Evolutionary conservation across 2,329 filamentous ascomycete genomes (phyloP), one percentile per base, ranked within the genome.

Genomic region (Pyrenochaeta sp.): DNA sequence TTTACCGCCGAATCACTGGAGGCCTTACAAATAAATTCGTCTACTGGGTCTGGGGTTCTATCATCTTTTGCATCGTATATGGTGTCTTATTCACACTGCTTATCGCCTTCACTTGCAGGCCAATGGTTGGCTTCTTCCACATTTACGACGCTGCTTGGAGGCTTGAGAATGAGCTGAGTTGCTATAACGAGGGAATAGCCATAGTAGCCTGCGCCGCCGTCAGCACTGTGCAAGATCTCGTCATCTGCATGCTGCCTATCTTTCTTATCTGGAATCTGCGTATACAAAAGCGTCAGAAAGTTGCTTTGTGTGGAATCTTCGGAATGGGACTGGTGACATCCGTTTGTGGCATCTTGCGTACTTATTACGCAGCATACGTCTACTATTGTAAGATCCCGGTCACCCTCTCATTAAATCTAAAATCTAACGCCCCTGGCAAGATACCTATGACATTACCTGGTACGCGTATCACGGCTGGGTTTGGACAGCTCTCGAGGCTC

Each of bases 261-360:
- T 72, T 82, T 24, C 75, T 83, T 30, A 78, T 82, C 6, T 74
- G 78, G 70, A 77, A 80, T n/a, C 69, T 83, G 5, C 73, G 78
- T 28, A 76, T 84, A 39, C 73, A 79, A 3, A 66, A 54, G 15
- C 69, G 74, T 19, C 81, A 83, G 62, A 83, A 81, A 66, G 55
- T 81, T 27, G 79, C 76, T 0, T 65, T 82, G 5, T 79, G 81
- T 43, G 78, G 80, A 43, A 76, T 83, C 64, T 76, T 80, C 72
- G 79, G 70, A 5, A 56, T 81, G 7, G 79, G 82, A 1, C 71
- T 82, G 4, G 70, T 83, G 74, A 72, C 73, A 1, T 77, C 73
- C 43, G 61, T 75, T 4, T 75, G 72, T 30, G 73, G 77, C 45
- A 65, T 75, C 13, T 59, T 80, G 55, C 73, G 79, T 19, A 74